Base-by-base conservation (phyloP, 2,329 filamentous ascomycete genomes). In the Venturia oleaginea region DNA sequence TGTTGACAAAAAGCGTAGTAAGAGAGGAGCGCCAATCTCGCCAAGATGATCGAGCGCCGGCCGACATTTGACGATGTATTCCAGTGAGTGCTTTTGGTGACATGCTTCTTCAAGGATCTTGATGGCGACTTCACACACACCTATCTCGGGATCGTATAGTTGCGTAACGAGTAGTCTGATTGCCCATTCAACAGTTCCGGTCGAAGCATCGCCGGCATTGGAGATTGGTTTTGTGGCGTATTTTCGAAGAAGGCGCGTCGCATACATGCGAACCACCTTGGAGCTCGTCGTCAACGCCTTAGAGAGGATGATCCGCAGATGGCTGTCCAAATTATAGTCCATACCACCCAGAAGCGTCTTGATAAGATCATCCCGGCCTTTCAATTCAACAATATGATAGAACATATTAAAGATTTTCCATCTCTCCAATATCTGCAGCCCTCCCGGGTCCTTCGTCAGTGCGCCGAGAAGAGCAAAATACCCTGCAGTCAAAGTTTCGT, bases 321-420 rank as follows among this genome's bases (percentile, higher is more conserved):
- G 94, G 1, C 92, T 93, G 66, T 80, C 78, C 30, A 95, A 79
- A 24, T 87, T 89, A 73, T 96, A 99, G 76, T 99, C 93, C 76
- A 99, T 92, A 71, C 92, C 94, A 60, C 89, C 88, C 10, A 99
- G 82, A 38, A 99, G 83, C 11, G 93, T 83, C 72, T 92, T 91
- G 73, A 97, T 91, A 66, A 99, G 80, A 73, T 99, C 94, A 57
- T 93, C 91, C 2, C 94, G 88, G 74, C 94, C 89, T 70, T 90
- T 91, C 55, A 96, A 81, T 72, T 97, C 93, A 65, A 97, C 84
- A 67, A 99, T 96, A 75, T 97, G 94, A 73, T 99, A 99, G 82
- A 97, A 95, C 91, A 99, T 99, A 76, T 97, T 97, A 77, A 97
- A 92, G 83, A 99, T 95, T 70, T 92, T 91, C 93, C 94, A 97